Percentiles rank a stretch among this genome's conserved stretches.
phyloP scores from a whole-genome alignment of 306 rosid genomes.

The Trifolium repens region DNA sequence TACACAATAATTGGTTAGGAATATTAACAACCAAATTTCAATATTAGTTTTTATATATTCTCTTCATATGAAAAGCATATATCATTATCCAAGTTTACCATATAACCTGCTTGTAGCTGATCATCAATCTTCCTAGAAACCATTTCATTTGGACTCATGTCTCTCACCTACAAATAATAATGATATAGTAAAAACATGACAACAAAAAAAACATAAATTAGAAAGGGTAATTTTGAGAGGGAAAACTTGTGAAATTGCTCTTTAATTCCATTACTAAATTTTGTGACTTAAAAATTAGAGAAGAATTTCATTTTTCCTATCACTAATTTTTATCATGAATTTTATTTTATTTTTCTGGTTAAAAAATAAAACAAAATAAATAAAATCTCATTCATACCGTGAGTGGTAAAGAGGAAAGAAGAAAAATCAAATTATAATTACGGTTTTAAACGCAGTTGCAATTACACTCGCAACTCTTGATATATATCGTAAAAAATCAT shows the following conservation, averaged over 20 bases:
- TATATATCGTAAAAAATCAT: neutral
- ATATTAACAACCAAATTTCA: slow-evolving; percentile 12
- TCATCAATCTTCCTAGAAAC: slow-evolving; percentile 56
- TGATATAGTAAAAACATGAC: neutral
- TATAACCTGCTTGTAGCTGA: slow-evolving; percentile 51
- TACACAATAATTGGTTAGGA: slow-evolving; percentile 46
- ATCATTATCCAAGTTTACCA: slow-evolving; percentile 52
- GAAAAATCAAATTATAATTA: neutral
- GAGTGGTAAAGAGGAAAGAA: neutral
- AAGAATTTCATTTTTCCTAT: neutral
- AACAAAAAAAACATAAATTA: neutral
- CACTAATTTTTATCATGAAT: neutral
- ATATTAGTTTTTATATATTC: slow-evolving; percentile 7
- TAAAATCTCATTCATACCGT: neutral
- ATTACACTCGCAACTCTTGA: neutral
- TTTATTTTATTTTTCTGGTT: neutral
- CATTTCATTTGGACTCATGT: slow-evolving; percentile 49
- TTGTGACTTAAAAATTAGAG: neutral
- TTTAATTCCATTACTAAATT: neutral
- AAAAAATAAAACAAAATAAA: neutral
- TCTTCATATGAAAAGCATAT: slow-evolving; percentile 22
- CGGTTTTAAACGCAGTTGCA: neutral
- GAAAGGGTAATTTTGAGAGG: neutral
- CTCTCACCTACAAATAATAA: slow-evolving; percentile 58
- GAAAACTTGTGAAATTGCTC: too few species aligned